Base-by-base conservation (phyloP, 176 grass and related monocot species). In the Leersia perrieri region DNA sequence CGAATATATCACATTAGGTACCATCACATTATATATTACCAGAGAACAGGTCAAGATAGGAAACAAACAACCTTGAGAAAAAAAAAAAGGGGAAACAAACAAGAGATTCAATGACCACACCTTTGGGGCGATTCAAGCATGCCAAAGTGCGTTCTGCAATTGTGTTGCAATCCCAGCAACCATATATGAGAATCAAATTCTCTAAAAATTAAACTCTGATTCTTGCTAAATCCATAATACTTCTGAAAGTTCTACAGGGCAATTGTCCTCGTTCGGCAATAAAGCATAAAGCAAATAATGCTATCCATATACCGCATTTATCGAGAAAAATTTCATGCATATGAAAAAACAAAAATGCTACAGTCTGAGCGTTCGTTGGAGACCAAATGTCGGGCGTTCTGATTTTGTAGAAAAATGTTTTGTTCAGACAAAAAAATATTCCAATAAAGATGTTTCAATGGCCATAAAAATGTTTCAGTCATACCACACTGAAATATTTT, bases 21-120 rank as follows among this genome's bases (percentile, higher is more conserved):
- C 3, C 6, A n/a, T n/a, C n/a, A n/a, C n/a, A n/a, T n/a, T n/a
- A 38, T 12, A 1, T 44, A 12, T 0, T 53, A n/a, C 66, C 86
- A 78, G 83, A 66, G 74, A 78, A 72, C 20, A 65, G 38, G 74
- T 83, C 73, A 26, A 44, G 32, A 3, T 28, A 71, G 11, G 16
- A n/a, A 72, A 82, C 16, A 33, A 23, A 82, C 29, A 62, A 38
- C 47, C 10, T 11, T 1, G 18, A 51, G 47, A 51, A 18, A 22
- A 45, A 41, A 41, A 41, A 11, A 20, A 1, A 51, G 16, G 47
- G 16, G 18, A 53, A 53, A 53, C 49, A 44, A 79, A 23, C 33
- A 31, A n/a, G 45, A 22, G 2, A 7, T 45, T 63, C 5, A 69
- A 12, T 15, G 57, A 71, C 55, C 73, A 79, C 12, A 42, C 23